Percentiles rank a stretch among this genome's conserved stretches.
Evolutionary conservation across 2,329 filamentous ascomycete genomes (phyloP).

Genomic region (Claviceps maximensis): DNA sequence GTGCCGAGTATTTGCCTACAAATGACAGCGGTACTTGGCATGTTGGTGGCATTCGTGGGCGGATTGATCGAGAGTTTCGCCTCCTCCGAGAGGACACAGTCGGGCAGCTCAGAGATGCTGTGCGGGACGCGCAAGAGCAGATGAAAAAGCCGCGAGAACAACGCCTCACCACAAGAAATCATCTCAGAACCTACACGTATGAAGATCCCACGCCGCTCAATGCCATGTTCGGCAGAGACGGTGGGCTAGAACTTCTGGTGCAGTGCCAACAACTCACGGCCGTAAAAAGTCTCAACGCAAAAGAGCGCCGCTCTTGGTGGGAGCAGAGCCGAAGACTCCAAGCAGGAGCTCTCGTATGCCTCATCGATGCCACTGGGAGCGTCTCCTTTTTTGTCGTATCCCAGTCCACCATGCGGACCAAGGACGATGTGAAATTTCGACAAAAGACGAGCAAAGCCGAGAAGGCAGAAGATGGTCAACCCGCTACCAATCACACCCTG

Average conservation of each 20-base stretch:
- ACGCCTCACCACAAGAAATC: conserved; percentile 9
- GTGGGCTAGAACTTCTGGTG: conserved; percentile 31
- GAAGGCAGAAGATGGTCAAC: conserved; percentile 1
- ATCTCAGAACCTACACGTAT: conserved; percentile 15
- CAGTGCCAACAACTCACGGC: conserved; percentile 30
- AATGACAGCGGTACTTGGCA: conserved; percentile 24
- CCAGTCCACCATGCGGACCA: conserved; percentile 9
- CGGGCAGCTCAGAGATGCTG: conserved; percentile 36
- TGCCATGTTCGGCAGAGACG: conserved; percentile 21
- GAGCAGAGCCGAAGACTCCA: conserved; percentile 32
- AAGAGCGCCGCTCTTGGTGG: conserved; percentile 36
- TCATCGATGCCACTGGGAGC: conserved; percentile 26
- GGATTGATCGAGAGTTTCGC: conserved; percentile 42
- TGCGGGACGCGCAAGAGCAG: conserved; percentile 25
- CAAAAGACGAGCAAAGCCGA: conserved; percentile 8
- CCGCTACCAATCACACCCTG: conserved; percentile 12
- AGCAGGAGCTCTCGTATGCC: conserved; percentile 35
- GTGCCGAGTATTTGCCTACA: conserved; percentile 30
- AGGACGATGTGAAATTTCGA: conserved; percentile 5
- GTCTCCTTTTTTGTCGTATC: conserved; percentile 29
- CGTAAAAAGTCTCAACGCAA: conserved; percentile 9
- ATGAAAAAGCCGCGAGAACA: conserved; percentile 12
- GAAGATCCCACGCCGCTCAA: conserved; percentile 17
- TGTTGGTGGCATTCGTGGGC: conserved; percentile 27
- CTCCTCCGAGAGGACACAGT: conserved; percentile 42